phyloP scores from a whole-genome alignment of 441 rosid genomes.

The Biscutella laevigata region DNA sequence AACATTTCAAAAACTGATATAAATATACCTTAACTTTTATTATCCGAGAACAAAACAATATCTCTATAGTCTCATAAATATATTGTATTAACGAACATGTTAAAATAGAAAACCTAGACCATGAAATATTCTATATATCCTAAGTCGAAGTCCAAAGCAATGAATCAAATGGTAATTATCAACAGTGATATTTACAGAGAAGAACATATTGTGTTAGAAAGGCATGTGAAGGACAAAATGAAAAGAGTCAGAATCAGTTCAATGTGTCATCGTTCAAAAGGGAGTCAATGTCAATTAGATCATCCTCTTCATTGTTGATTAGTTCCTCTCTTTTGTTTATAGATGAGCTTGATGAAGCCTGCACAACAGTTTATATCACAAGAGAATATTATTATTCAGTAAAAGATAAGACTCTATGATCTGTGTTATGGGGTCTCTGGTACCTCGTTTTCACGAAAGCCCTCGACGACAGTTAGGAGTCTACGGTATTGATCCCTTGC shows the following conservation, averaged over 20 bases:
- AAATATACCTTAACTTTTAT: too few relatives aligned
- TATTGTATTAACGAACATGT: neutral
- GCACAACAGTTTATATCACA: constrained; percentile 13
- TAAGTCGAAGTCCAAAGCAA: neutral
- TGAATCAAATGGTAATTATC: constrained; percentile 8
- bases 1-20: too few relatives aligned
- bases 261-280: constrained; percentile 55
- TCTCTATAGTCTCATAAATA: too few relatives aligned
- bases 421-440: too few relatives aligned
- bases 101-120: neutral
- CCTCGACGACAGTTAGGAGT: constrained; percentile 58
- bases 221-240: too few relatives aligned
- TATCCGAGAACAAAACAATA: too few relatives aligned
- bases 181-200: constrained; percentile 27
- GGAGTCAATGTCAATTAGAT: constrained; percentile 44
- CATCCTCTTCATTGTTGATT: constrained; percentile 30
- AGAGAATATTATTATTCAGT: too few relatives aligned
- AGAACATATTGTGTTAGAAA: constrained; percentile 23
- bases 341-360: constrained; percentile 23
- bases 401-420: too few relatives aligned
- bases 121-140: too few relatives aligned
- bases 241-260: constrained; percentile 30
- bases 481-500: constrained; percentile 87
- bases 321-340: constrained; percentile 29
- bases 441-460: constrained; percentile 59